Evolutionary conservation across 345 rosid genomes (phyloP).

Genomic region (Rhodamnia argentea): DNA sequence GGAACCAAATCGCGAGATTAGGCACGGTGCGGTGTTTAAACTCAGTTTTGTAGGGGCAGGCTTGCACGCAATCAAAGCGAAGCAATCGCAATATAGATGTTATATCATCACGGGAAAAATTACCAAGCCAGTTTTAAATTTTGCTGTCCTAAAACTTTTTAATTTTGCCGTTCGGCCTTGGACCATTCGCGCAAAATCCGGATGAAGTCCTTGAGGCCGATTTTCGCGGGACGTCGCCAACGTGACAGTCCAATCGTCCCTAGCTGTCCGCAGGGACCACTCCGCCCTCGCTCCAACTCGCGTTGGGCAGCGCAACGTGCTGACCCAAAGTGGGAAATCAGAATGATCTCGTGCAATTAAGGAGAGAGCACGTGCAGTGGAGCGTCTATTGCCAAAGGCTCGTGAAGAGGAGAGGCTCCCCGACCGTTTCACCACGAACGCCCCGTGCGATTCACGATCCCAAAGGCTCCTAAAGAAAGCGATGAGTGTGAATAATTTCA

Average conservation of each 20-base stretch:
- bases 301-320: background rate
- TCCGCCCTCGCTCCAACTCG: background rate
- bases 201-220: too few species aligned
- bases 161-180: too few species aligned
- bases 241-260: too few species aligned
- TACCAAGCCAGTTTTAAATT: too few species aligned
- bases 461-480: too few species aligned
- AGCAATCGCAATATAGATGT: too few species aligned
- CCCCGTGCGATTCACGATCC: background rate
- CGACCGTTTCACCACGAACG: background rate
- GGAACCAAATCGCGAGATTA: background rate
- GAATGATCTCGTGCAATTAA: background rate
- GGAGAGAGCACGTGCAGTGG: background rate
- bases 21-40: background rate
- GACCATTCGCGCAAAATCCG: too few species aligned
- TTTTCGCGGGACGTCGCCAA: too few species aligned
- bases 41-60: background rate
- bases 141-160: too few species aligned
- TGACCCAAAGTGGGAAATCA: background rate
- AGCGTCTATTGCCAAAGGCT: background rate
- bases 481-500: too few species aligned
- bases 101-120: too few species aligned
- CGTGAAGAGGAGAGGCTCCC: background rate
- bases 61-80: too few species aligned
- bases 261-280: background rate